These are phyloP conservation scores for Plasmodium fragile DNA, from an alignment of 169 alveolate genomes.

Conservation along the genomic window DNA sequence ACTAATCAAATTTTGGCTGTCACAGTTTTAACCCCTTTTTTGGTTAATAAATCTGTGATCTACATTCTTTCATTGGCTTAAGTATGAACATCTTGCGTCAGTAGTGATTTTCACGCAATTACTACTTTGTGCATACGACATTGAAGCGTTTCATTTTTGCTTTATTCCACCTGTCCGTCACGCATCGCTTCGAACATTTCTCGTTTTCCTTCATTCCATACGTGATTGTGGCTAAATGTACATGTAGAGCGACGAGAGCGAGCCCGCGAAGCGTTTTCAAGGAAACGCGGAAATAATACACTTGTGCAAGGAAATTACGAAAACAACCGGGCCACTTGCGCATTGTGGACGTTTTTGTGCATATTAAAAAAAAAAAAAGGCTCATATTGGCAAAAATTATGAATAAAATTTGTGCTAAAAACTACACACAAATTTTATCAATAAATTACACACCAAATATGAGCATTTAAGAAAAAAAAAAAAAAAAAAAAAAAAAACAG, in stretches of 20 bases:
- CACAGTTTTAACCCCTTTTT: not conserved
- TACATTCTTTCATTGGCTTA: not conserved
- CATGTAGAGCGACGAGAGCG: not conserved
- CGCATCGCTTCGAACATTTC: not conserved
- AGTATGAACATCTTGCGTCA: not conserved
- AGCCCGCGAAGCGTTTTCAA: not conserved
- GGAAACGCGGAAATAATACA: not conserved
- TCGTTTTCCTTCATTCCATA: not conserved
- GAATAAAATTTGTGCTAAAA: not conserved
- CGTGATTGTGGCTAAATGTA: not conserved
- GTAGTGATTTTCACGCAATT: not conserved
- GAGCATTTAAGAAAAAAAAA: not conserved
- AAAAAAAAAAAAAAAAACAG: too few species aligned
- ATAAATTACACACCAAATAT: not conserved
- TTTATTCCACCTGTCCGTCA: not conserved
- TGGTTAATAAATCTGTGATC: not conserved
- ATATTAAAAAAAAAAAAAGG: not conserved
- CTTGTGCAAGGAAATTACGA: not conserved
- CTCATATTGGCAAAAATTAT: not conserved
- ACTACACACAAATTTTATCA: not conserved
- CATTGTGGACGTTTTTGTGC: not conserved
- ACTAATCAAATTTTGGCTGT: not conserved
- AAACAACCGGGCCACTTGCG: not conserved
- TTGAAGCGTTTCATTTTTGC: not conserved
- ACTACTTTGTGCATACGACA: not conserved